phyloP scores from a whole-genome alignment of 2,329 filamentous ascomycete species.

The Venturia oleaginea region DNA sequence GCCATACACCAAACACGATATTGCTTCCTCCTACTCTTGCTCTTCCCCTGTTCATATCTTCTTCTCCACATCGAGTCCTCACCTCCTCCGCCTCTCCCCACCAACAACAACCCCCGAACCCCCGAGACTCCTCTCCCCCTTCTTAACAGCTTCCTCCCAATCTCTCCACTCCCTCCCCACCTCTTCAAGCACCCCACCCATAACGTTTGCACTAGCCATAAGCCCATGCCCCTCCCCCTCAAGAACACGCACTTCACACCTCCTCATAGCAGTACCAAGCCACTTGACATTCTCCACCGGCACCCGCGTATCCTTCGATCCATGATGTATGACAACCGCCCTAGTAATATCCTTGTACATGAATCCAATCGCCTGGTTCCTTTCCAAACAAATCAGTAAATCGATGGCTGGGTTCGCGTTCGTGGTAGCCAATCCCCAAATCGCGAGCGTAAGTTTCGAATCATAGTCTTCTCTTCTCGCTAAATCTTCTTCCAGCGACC shows the following conservation, averaged over 20 bases:
- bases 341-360: conserved; percentile 93
- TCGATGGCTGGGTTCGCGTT: conserved; percentile 92
- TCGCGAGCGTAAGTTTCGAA: conserved; percentile 76
- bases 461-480: conserved; percentile 73
- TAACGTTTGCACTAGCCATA: conserved; percentile 89
- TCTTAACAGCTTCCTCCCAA: conserved; percentile 26
- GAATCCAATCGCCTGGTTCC: conserved; percentile 86
- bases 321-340: conserved; percentile 88
- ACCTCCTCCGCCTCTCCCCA: conserved; percentile 1
- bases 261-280: conserved; percentile 87
- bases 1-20: background rate
- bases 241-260: conserved; percentile 83
- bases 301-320: conserved; percentile 79
- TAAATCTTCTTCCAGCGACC: conserved; percentile 43
- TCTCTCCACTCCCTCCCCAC: conserved; percentile 78
- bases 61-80: background rate
- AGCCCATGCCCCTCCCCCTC: conserved; percentile 89
- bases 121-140: conserved; percentile 17
- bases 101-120: conserved; percentile 14
- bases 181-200: conserved; percentile 90
- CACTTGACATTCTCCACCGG: conserved; percentile 92
- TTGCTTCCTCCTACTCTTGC: background rate
- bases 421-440: conserved; percentile 86
- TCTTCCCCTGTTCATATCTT: background rate
- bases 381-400: conserved; percentile 82